phyloP scores from a whole-genome alignment of 768 basidiomycete species.

The Leccinellum rugosiceps region DNA sequence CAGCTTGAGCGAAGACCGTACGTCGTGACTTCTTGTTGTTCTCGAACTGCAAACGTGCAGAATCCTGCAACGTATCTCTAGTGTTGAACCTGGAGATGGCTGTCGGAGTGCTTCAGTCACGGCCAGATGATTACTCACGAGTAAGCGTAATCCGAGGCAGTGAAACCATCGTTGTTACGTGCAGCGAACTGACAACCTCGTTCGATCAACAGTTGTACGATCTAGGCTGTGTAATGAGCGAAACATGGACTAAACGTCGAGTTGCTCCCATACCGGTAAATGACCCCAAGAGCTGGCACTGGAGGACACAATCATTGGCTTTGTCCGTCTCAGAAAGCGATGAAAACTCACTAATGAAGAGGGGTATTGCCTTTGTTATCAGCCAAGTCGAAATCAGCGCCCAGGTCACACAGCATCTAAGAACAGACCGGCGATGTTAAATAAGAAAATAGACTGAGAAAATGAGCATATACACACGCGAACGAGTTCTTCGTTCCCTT shows the following conservation, averaged over 20 bases:
- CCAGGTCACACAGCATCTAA: slow-evolving; percentile 88
- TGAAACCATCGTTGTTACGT: slow-evolving; percentile 89
- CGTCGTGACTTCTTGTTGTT: slow-evolving; percentile 74
- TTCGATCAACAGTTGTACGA: slow-evolving; percentile 85
- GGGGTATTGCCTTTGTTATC: slow-evolving; percentile 93
- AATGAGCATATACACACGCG: slow-evolving; percentile 49
- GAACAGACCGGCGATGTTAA: slow-evolving; percentile 4
- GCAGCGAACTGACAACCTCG: slow-evolving; percentile 81
- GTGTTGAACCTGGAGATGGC: slow-evolving; percentile 56
- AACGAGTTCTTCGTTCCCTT: slow-evolving; percentile 88
- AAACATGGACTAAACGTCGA: slow-evolving; percentile 1
- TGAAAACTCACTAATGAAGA: slow-evolving; percentile 76
- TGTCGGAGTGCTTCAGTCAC: slow-evolving; percentile 1
- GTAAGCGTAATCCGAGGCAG: slow-evolving; percentile 90
- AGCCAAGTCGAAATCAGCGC: slow-evolving; percentile 84
- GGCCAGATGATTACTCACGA: slow-evolving; percentile 15
- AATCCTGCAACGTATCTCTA: slow-evolving; percentile 74
- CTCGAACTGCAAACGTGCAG: slow-evolving; percentile 76
- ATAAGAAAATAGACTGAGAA: slow-evolving; percentile 17
- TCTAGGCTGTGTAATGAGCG: slow-evolving; percentile 37
- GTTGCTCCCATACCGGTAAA: slow-evolving; percentile 54
- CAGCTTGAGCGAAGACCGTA: slow-evolving; percentile 69
- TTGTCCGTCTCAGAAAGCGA: neutral
- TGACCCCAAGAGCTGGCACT: slow-evolving; percentile 91
- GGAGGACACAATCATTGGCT: slow-evolving; percentile 10